Conservation (phyloP, 306 rosid genomes). For the Cicer chorassanicum region DNA sequence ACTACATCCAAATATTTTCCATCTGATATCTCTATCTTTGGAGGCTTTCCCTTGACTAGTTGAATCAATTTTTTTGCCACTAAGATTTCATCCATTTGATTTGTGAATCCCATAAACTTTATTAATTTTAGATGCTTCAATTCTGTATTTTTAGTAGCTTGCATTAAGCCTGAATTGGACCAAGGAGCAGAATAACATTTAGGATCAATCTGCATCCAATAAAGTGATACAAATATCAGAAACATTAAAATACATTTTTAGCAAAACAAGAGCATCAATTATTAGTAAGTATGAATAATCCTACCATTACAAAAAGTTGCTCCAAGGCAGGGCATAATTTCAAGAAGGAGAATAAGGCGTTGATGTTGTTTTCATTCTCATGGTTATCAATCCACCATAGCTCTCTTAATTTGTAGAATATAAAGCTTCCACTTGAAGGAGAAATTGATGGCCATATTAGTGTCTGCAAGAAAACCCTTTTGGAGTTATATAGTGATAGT, state of each 20-base stretch:
- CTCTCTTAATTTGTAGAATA: constrained; percentile 69
- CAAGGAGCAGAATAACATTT: constrained; percentile 42
- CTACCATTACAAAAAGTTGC: constrained; percentile 59
- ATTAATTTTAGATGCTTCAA: constrained; percentile 54
- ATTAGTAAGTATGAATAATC: constrained; percentile 1
- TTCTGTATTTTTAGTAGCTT: constrained; percentile 39
- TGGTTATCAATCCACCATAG: constrained; percentile 69
- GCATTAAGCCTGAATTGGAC: constrained; percentile 30
- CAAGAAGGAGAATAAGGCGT: constrained; percentile 60
- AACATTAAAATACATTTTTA: constrained; percentile 18
- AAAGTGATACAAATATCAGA: background rate
- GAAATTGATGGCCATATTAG: constrained; percentile 74
- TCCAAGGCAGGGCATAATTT: constrained; percentile 73
- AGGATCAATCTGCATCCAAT: constrained; percentile 57
- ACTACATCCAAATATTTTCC: constrained; percentile 44
- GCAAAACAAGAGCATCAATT: background rate
- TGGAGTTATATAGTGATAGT: background rate
- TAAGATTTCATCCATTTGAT: constrained; percentile 48
- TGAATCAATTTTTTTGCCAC: constrained; percentile 43
- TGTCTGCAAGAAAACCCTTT: constrained; percentile 49
- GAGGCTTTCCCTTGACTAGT: constrained; percentile 44
- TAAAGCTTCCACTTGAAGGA: constrained; percentile 53
- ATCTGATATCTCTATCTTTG: constrained; percentile 49
- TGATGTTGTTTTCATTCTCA: constrained; percentile 49
- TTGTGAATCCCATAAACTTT: constrained; percentile 58